Evolutionary conservation across 169 alveolate genomes (phyloP), one percentile per base, ranked within the genome.

Genomic region (Cryptosporidium felis): DNA sequence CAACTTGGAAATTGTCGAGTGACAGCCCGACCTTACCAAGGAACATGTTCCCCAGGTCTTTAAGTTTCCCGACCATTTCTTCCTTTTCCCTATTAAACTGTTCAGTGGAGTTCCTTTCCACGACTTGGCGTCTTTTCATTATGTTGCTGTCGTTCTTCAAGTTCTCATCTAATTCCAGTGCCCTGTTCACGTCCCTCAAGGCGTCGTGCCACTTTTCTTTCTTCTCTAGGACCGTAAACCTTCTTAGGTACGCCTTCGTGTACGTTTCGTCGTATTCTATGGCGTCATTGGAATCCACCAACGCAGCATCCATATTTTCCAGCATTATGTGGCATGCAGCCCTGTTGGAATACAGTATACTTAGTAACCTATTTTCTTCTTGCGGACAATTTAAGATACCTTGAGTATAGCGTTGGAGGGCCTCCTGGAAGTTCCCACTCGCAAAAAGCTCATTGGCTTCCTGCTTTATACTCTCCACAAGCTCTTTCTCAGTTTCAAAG

Each of bases 11-110:
- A 88, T 95, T 96, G 82, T 96, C 98, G 18, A 95, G 91, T 12
- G 97, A 94, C 10, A 96, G 90, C 1, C 99, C 99, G 60, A 96
- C 94, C 58, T 96, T 96, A n/a, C 98, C 98, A 46, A 96, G 90
- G 23, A 96, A 90, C 66, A 93, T 91, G 82, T 96, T 96, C 16
- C 98, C 99, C 18, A 96, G 81, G 82, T 95, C 97, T 89, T 96
- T 96, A 80, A 96, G 89, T 81, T 96, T 95, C 5, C 97, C 97
- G 21, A 96, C 82, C 98, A 95, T 94, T 90, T 96, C 98, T 45
- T 91, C 96, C 79, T 96, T 96, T 89, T 95, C 98, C 74, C 90
- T 90, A 59, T 93, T 95, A 65, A 94, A 93, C 61, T 89, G 94
- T 62, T 85, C 94, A 30, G 93, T 94, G 10, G 96, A 96, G 42